Evolutionary conservation across 208 protist genomes (phyloP).

Genomic region (Trypanosoma boissoni): DNA sequence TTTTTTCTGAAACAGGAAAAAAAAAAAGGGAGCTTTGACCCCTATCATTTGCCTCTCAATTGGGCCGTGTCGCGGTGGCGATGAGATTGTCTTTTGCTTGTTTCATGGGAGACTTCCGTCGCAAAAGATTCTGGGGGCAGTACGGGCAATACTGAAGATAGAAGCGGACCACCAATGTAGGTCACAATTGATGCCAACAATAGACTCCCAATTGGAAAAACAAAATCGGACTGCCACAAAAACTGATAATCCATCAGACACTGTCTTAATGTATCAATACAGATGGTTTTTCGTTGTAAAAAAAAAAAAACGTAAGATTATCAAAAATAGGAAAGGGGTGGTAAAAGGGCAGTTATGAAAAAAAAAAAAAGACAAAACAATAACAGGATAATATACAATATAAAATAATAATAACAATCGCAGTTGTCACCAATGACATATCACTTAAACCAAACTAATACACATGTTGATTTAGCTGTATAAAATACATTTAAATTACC

Average conservation of each 20-base stretch:
- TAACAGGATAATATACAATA: neutral
- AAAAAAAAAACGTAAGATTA: constrained; percentile 4
- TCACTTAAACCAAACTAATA: too few relatives aligned
- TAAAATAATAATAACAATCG: neutral
- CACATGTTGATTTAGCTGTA: too few relatives aligned
- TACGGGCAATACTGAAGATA: neutral
- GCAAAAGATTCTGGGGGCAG: neutral
- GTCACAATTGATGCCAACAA: constrained; percentile 1
- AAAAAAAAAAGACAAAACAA: constrained; percentile 1
- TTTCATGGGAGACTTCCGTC: too few relatives aligned
- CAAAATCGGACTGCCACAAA: neutral
- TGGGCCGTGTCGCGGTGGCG: too few relatives aligned
- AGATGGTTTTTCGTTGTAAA: neutral
- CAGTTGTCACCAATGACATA: too few relatives aligned
- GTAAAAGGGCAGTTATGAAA: constrained; percentile 1
- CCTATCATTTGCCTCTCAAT: too few relatives aligned
- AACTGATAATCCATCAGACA: constrained; percentile 9
- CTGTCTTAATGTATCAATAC: neutral
- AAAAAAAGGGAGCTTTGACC: too few relatives aligned
- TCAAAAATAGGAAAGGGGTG: neutral
- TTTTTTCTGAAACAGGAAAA: too few relatives aligned
- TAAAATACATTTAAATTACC: too few relatives aligned
- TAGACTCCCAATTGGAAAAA: neutral
- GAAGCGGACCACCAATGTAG: neutral
- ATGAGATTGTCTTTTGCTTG: too few relatives aligned